These are phyloP conservation scores for Colletotrichum sp. DNA, from an alignment of 2,329 filamentous ascomycete species.

Conservation along the genomic window DNA sequence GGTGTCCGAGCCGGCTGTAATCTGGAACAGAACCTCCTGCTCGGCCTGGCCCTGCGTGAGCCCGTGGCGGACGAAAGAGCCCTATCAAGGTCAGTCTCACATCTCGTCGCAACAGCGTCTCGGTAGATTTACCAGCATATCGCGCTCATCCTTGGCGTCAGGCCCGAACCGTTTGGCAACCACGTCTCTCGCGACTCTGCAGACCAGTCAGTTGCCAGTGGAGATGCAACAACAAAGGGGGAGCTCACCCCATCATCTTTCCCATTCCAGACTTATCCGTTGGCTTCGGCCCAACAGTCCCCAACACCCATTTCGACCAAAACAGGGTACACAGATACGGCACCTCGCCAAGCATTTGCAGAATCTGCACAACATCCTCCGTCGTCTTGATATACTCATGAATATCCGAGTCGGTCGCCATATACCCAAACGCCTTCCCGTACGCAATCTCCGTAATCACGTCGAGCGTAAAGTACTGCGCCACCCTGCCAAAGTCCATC, in stretches of 20 bases:
- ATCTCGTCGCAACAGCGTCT: fast-evolving
- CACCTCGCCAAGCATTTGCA: constrained; percentile 39
- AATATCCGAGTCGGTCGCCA: constrained; percentile 45
- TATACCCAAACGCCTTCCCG: constrained; percentile 48
- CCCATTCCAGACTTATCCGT: constrained; percentile 19
- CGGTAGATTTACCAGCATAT: constrained; percentile 34
- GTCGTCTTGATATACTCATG: constrained; percentile 47
- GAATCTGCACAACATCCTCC: constrained; percentile 39
- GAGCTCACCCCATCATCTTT: constrained; percentile 14
- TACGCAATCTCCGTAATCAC: constrained; percentile 53
- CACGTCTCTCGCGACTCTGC: constrained; percentile 36
- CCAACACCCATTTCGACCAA: constrained; percentile 30
- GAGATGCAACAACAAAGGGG: constrained; percentile 22
- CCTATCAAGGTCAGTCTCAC: neutral
- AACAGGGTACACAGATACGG: constrained; percentile 24
- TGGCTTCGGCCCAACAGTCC: constrained; percentile 24
- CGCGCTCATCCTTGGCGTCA: constrained; percentile 29
- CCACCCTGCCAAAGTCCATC: constrained; percentile 47
- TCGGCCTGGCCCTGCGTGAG: constrained; percentile 29
- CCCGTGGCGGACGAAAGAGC: constrained; percentile 47
- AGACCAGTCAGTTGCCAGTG: neutral
- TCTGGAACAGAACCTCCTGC: constrained; percentile 36
- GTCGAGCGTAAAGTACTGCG: constrained; percentile 54
- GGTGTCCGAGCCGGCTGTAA: constrained; percentile 49
- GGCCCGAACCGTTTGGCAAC: constrained; percentile 32